phyloP scores from a whole-genome alignment of 208 protist genomes.

The Wallacemonas collosoma region DNA sequence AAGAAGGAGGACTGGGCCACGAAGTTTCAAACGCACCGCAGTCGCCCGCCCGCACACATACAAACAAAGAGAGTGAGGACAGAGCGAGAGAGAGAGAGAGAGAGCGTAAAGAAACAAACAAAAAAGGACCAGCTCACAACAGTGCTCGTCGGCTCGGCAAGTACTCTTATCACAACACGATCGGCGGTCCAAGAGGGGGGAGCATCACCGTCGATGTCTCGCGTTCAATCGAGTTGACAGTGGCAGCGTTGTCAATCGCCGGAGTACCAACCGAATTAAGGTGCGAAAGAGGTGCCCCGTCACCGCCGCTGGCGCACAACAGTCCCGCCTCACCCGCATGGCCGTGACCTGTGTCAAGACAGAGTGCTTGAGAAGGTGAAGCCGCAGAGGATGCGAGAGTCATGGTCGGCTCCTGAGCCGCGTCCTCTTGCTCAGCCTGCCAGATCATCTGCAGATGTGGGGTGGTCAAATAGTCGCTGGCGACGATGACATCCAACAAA shows the following conservation, averaged over 20 bases:
- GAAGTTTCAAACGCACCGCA: too few relatives aligned
- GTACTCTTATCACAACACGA: constrained; percentile 3
- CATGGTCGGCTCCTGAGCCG: too few relatives aligned
- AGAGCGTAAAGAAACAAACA: neutral
- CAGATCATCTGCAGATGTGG: constrained; percentile 15
- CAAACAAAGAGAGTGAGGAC: too few relatives aligned
- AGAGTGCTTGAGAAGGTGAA: too few relatives aligned
- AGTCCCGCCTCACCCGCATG: too few relatives aligned
- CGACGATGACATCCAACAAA: constrained; percentile 12
- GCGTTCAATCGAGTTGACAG: neutral
- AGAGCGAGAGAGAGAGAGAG: neutral
- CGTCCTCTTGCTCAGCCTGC: neutral
- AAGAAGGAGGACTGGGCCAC: too few relatives aligned
- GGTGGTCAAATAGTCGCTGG: constrained; percentile 13
- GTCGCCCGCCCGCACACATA: too few relatives aligned
- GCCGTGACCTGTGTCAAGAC: too few relatives aligned
- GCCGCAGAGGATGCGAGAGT: too few relatives aligned
- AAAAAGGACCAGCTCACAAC: neutral
- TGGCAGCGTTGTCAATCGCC: neutral
- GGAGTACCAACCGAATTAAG: neutral
- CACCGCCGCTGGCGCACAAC: neutral
- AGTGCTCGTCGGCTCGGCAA: neutral
- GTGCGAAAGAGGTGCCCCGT: neutral
- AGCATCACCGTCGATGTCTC: neutral
- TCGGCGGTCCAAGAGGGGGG: neutral